Conservation (phyloP, 106 monocot species). For the Dendrobium chrysotoxum region DNA sequence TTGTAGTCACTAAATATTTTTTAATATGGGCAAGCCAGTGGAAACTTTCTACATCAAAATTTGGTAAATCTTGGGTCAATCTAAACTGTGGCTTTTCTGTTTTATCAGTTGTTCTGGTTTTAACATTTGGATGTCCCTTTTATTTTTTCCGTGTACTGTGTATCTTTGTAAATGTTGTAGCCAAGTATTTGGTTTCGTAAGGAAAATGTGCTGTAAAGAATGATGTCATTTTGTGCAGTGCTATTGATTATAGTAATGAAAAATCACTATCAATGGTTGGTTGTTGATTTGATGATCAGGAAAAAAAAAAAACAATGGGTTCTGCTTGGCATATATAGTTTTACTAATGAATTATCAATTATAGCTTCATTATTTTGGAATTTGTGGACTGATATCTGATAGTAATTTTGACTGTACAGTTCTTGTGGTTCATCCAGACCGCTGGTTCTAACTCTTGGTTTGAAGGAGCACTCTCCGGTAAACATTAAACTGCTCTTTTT, state of each 20-base stretch:
- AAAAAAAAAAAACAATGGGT: not conserved
- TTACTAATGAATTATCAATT: not conserved
- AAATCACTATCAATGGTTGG: not conserved
- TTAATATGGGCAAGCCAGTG: not conserved
- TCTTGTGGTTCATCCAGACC: slow-evolving; percentile 7
- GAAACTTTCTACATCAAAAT: not conserved
- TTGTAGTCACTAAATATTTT: not conserved
- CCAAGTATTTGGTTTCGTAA: not conserved
- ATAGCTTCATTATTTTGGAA: not conserved
- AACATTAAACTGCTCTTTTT: not conserved
- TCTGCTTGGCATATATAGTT: not conserved
- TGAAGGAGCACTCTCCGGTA: slow-evolving; percentile 9
- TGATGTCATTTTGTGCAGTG: not conserved
- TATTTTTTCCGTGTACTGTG: not conserved
- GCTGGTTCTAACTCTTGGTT: slow-evolving; percentile 3
- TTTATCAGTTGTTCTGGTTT: not conserved
- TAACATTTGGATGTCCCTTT: not conserved
- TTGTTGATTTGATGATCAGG: not conserved
- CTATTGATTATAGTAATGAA: not conserved
- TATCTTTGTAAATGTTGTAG: not conserved
- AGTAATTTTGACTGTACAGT: not conserved
- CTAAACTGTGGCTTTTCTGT: not conserved
- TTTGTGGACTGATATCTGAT: not conserved
- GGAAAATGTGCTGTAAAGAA: not conserved
- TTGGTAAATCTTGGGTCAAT: not conserved